These are phyloP conservation scores for Ogataea dorogensis DNA, from an alignment of 805 yeast species.

Conservation along the genomic window DNA sequence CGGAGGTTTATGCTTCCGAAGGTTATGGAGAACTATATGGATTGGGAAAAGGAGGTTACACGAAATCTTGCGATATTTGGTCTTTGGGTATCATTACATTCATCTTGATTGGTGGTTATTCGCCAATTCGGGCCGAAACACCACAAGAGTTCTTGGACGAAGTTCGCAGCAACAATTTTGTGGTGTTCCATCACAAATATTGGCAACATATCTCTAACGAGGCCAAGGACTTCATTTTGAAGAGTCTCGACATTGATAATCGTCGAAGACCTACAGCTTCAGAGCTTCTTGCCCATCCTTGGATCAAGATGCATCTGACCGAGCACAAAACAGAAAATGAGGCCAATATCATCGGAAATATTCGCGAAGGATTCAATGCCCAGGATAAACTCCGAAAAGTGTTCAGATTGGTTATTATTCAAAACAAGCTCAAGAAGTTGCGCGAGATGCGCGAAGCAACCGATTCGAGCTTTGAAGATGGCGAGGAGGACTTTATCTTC, in stretches of 20 bases:
- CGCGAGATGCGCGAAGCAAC: constrained; percentile 58
- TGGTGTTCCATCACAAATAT: constrained; percentile 82
- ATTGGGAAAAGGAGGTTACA: constrained; percentile 64
- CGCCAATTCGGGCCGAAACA: constrained; percentile 85
- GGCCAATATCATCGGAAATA: constrained; percentile 74
- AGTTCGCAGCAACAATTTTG: constrained; percentile 68
- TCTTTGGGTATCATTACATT: constrained; percentile 90
- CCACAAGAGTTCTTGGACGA: constrained; percentile 80
- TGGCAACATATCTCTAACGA: constrained; percentile 80
- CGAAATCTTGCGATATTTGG: constrained; percentile 96
- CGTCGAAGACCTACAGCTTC: constrained; percentile 64
- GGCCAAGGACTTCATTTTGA: constrained; percentile 75
- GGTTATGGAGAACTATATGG: constrained; percentile 38
- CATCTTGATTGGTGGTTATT: constrained; percentile 86
- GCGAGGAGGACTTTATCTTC: constrained; percentile 32
- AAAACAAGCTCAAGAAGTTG: constrained; percentile 73
- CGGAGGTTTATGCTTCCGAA: constrained; percentile 75
- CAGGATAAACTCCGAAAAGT: constrained; percentile 82
- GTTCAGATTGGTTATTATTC: constrained; percentile 76
- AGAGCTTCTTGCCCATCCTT: constrained; percentile 64
- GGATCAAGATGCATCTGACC: constrained; percentile 58
- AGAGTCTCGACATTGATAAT: constrained; percentile 69
- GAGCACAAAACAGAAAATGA: constrained; percentile 18
- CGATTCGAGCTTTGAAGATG: constrained; percentile 38
- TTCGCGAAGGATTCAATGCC: constrained; percentile 80